These are phyloP conservation scores for Cryphonectria naterciae DNA, from an alignment of 2,329 filamentous ascomycete species.

Conservation along the genomic window DNA sequence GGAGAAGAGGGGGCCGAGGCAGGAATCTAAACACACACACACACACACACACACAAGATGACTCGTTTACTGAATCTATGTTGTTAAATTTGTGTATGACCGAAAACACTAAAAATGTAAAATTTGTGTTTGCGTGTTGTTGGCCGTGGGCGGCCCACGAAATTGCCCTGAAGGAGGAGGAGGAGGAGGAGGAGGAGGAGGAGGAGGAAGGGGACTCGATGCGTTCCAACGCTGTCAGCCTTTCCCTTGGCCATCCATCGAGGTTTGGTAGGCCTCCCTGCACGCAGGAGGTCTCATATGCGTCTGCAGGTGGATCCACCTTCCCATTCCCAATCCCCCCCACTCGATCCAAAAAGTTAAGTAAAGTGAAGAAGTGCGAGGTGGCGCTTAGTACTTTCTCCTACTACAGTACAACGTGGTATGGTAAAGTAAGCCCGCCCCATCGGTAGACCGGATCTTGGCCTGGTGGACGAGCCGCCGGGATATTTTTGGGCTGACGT, in stretches of 20 bases:
- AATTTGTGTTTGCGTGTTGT: background rate
- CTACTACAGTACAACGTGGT: background rate
- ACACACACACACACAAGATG: background rate
- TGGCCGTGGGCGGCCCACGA: background rate
- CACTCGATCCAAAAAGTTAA: background rate
- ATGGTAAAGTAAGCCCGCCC: background rate
- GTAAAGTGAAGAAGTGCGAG: background rate
- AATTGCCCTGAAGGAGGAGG: background rate
- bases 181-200: background rate
- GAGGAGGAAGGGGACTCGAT: background rate
- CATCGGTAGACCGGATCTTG: background rate
- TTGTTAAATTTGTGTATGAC: background rate
- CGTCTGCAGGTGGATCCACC: conserved; percentile 3
- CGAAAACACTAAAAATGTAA: background rate
- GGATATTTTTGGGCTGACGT: conserved; percentile 22
- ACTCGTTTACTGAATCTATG: background rate
- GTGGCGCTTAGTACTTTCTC: background rate
- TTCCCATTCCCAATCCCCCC: background rate
- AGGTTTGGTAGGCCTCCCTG: background rate
- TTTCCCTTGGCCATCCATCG: background rate
- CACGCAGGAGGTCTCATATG: background rate
- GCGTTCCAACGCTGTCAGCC: background rate
- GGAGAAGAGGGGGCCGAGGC: background rate
- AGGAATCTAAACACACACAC: background rate
- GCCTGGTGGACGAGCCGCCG: background rate